These are phyloP conservation scores for Komagataella phaffii DNA, from an alignment of 805 yeast species.

Conservation along the genomic window DNA sequence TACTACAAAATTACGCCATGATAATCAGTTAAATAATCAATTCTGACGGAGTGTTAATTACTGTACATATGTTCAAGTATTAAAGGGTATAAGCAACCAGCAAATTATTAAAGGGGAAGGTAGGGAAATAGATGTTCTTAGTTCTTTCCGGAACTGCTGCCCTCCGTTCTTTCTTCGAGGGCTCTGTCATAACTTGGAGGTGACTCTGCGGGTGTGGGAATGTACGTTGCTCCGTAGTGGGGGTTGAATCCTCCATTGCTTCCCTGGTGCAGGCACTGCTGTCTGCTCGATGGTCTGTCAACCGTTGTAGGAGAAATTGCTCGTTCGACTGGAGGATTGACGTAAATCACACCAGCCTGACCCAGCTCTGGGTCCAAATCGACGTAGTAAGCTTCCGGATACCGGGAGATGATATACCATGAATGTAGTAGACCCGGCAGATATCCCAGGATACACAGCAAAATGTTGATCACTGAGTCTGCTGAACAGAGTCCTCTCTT, in stretches of 20 bases:
- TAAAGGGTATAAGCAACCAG: background rate
- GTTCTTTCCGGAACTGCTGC: background rate
- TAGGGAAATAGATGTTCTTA: background rate
- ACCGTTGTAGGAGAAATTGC: background rate
- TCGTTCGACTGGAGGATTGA: background rate
- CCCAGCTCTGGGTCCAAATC: slow-evolving; percentile 5
- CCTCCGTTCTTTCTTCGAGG: background rate
- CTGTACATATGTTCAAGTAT: background rate
- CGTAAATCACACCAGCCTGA: background rate
- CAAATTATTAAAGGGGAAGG: background rate
- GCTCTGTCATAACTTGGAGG: background rate
- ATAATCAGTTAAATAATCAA: background rate
- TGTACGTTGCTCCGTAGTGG: background rate
- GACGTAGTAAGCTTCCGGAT: slow-evolving; percentile 22
- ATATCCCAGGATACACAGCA: slow-evolving; percentile 47
- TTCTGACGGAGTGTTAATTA: background rate
- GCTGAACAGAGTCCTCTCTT: slow-evolving; percentile 63
- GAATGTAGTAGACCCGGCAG: slow-evolving; percentile 63
- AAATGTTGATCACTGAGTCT: slow-evolving; percentile 54
- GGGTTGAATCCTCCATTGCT: background rate
- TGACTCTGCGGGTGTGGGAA: background rate
- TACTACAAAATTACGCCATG: background rate
- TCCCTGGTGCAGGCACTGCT: background rate
- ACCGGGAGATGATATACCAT: slow-evolving; percentile 45
- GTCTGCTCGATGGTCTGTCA: background rate